Percentiles rank a stretch among this genome's conserved stretches.
phyloP scores from a whole-genome alignment of 805 yeast genomes.

The Saccharomycopsis sp. region DNA sequence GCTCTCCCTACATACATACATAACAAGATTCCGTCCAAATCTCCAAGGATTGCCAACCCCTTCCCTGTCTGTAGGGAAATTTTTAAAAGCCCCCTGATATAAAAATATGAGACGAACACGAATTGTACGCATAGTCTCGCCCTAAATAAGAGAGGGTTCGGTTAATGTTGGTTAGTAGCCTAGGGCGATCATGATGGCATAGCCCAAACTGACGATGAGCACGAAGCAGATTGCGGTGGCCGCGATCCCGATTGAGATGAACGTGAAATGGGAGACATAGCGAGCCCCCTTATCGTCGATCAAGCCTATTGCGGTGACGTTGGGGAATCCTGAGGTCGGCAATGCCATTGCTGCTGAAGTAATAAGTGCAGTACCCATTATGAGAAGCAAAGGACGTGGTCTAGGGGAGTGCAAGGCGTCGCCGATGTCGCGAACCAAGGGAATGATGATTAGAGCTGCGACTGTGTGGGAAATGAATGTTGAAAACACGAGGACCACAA shows the following conservation, averaged over 20 bases:
- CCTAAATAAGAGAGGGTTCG: too few relatives aligned
- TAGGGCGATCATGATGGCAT: slow-evolving; percentile 46
- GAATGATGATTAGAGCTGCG: slow-evolving; percentile 89
- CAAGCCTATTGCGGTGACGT: slow-evolving; percentile 93
- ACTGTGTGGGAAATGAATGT: slow-evolving; percentile 98
- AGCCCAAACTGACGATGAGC: slow-evolving; percentile 74
- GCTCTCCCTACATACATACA: too few relatives aligned
- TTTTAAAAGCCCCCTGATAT: not conserved
- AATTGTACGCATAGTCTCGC: slow-evolving; percentile 28
- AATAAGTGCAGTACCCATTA: slow-evolving; percentile 55
- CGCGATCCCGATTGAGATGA: slow-evolving; percentile 87
- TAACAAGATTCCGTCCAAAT: too few relatives aligned
- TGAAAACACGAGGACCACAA: slow-evolving; percentile 75
- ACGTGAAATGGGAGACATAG: slow-evolving; percentile 79
- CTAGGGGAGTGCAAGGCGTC: slow-evolving; percentile 46
- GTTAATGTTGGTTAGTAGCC: too few relatives aligned
- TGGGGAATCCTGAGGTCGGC: slow-evolving; percentile 97
- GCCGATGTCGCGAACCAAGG: slow-evolving; percentile 86
- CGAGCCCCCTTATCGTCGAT: slow-evolving; percentile 89
- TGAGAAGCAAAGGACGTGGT: slow-evolving; percentile 82
- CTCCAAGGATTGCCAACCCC: too few relatives aligned
- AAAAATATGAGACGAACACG: not conserved
- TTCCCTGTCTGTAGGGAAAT: too few relatives aligned
- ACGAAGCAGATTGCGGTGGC: slow-evolving; percentile 69
- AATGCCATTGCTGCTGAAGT: slow-evolving; percentile 97